These are phyloP conservation scores for Litsea cubeba DNA, from an alignment of 164 flowering plant genomes.

Conservation along the genomic window DNA sequence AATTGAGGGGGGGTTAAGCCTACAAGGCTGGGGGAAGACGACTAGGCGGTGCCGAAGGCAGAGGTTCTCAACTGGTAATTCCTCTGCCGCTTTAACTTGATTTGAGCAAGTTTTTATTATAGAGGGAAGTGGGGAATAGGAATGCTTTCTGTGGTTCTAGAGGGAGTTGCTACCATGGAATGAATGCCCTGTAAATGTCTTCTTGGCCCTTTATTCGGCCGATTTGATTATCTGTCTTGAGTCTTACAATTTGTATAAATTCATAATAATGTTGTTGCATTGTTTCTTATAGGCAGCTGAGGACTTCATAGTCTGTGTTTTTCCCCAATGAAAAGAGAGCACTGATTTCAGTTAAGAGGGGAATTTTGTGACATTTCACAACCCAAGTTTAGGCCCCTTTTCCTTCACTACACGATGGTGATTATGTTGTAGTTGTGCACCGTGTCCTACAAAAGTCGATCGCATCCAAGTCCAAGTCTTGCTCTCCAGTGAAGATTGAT, in stretches of 20 bases:
- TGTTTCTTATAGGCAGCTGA: constrained; percentile 5
- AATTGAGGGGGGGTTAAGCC: constrained; percentile 53
- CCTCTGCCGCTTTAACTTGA: constrained; percentile 18
- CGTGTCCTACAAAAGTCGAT: too few species aligned
- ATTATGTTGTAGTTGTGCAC: too few species aligned
- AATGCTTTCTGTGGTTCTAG: constrained; percentile 8
- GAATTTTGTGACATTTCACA: not conserved
- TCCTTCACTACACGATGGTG: too few species aligned
- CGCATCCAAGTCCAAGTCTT: too few species aligned
- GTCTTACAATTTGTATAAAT: constrained; percentile 21
- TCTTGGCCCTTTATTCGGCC: constrained; percentile 19
- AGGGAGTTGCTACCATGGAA: constrained; percentile 16
- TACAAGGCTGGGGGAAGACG: constrained; percentile 92
- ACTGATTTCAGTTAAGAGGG: not conserved
- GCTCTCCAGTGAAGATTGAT: too few species aligned
- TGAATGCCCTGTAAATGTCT: constrained; percentile 26
- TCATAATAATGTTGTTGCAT: constrained; percentile 22
- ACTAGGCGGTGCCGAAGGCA: constrained; percentile 82
- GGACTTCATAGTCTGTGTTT: not conserved
- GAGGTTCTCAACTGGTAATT: constrained; percentile 65
- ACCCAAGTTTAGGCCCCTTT: too few species aligned
- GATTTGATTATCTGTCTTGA: constrained; percentile 13
- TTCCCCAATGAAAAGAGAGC: not conserved
- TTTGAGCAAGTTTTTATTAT: constrained; percentile 5
- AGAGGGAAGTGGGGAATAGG: constrained; percentile 7